Conservation (phyloP, 768 basidiomycete genomes). For the Cyclocybe cylindracea region DNA sequence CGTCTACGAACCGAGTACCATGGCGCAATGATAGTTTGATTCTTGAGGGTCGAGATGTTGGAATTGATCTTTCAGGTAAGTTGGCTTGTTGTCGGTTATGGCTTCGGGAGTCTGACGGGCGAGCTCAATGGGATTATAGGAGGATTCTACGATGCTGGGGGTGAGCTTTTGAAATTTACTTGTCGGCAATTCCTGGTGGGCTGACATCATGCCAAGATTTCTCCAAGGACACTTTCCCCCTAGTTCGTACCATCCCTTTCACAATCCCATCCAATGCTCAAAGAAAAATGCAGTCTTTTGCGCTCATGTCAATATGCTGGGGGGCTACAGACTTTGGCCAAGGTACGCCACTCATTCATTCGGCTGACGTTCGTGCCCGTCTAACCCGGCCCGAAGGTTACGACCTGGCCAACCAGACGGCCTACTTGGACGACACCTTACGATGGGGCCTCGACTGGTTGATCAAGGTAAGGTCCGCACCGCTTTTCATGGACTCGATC, state of each 20-base stretch:
- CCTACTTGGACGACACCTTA: constrained; percentile 88
- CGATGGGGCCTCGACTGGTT: constrained; percentile 93
- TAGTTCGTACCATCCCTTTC: constrained; percentile 47
- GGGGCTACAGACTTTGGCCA: constrained; percentile 82
- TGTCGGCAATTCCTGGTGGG: background rate
- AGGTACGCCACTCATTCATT: constrained; percentile 40
- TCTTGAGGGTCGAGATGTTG: constrained; percentile 74
- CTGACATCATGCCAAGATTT: constrained; percentile 54
- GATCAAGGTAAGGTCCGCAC: constrained; percentile 61
- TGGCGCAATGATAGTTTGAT: constrained; percentile 87
- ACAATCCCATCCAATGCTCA: background rate
- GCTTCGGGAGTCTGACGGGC: too few species aligned
- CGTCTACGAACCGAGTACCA: constrained; percentile 66
- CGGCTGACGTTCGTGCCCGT: background rate
- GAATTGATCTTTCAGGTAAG: constrained; percentile 70
- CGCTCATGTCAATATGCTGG: constrained; percentile 88
- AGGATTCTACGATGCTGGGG: constrained; percentile 94
- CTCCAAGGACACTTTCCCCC: constrained; percentile 84
- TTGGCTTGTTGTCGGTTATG: too few species aligned
- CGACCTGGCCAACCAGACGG: constrained; percentile 82
- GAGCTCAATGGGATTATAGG: constrained; percentile 25
- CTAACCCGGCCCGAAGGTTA: constrained; percentile 52
- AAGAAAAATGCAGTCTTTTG: constrained; percentile 56
- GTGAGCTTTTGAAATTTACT: constrained; percentile 35
- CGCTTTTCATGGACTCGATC: background rate